Conservation (phyloP, 208 protist genomes). For the Acanthamoeba royreba region DNA sequence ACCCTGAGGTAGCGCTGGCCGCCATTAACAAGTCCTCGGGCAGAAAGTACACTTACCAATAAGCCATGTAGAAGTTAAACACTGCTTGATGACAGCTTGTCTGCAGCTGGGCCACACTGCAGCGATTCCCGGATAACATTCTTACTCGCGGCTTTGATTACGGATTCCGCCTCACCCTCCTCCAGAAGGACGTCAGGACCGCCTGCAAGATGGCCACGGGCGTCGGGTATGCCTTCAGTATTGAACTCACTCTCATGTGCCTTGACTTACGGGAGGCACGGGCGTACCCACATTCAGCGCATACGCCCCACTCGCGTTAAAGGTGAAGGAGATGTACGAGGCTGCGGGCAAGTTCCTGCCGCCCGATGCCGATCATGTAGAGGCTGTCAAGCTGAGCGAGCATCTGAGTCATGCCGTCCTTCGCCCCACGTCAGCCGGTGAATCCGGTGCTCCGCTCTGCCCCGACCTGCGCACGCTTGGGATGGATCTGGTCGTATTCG, state of each 20-base stretch:
- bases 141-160: constrained; percentile 29
- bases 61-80: background rate
- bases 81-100: background rate
- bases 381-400: background rate
- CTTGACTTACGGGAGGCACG: too few species aligned
- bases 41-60: background rate
- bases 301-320: background rate
- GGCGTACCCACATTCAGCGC: too few species aligned
- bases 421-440: background rate
- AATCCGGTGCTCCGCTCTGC: background rate
- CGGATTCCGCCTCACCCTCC: constrained; percentile 6
- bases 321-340: constrained; percentile 1
- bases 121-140: constrained; percentile 40
- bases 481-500: constrained; percentile 63
- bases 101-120: constrained; percentile 25
- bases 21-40: constrained; percentile 42
- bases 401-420: background rate
- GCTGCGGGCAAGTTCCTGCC: background rate
- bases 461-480: constrained; percentile 7
- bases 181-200: constrained; percentile 22
- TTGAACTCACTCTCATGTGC: too few species aligned
- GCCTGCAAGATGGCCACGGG: background rate
- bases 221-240: background rate
- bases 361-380: background rate
- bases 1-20: background rate